phyloP scores from a whole-genome alignment of 371 early-diverging fungal genomes.

The Mucor saturninus region DNA sequence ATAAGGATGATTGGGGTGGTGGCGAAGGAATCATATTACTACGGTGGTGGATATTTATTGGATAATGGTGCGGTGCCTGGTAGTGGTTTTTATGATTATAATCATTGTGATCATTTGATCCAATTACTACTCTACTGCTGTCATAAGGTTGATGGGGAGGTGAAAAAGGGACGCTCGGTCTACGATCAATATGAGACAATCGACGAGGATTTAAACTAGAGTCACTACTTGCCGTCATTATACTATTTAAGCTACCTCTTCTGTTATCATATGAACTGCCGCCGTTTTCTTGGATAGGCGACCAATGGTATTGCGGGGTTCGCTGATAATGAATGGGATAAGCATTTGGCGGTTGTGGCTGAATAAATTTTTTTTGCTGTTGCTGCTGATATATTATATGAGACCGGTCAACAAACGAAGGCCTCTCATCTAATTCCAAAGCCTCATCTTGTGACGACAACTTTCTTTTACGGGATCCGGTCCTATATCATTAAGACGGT shows the following conservation, averaged over 20 bases:
- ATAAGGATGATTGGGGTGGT: slow-evolving; percentile 18
- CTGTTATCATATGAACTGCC: neutral
- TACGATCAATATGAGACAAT: slow-evolving; percentile 4
- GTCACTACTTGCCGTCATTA: slow-evolving; percentile 1
- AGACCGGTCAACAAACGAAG: neutral
- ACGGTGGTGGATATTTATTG: neutral
- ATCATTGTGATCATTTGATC: slow-evolving; percentile 1
- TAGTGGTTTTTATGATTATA: neutral
- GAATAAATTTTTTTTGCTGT: neutral
- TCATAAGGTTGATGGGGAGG: slow-evolving; percentile 29
- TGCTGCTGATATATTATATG: slow-evolving; percentile 2
- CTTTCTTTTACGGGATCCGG: slow-evolving; percentile 27
- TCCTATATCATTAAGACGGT: slow-evolving; percentile 11
- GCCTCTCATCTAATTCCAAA: slow-evolving; percentile 11
- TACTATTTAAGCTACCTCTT: slow-evolving; percentile 8
- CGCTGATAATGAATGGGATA: neutral
- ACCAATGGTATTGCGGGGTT: neutral
- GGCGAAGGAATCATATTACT: slow-evolving; percentile 24
- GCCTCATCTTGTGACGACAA: slow-evolving; percentile 17
- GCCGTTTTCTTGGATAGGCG: neutral
- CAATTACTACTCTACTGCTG: slow-evolving; percentile 3
- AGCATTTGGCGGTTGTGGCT: neutral
- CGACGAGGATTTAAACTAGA: neutral
- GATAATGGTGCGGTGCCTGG: neutral
- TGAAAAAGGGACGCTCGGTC: slow-evolving; percentile 23